Percentiles rank a stretch among this genome's conserved stretches.
Evolutionary conservation across 2,329 filamentous ascomycete species (phyloP).

Genomic region (Seiridium cupressi): DNA sequence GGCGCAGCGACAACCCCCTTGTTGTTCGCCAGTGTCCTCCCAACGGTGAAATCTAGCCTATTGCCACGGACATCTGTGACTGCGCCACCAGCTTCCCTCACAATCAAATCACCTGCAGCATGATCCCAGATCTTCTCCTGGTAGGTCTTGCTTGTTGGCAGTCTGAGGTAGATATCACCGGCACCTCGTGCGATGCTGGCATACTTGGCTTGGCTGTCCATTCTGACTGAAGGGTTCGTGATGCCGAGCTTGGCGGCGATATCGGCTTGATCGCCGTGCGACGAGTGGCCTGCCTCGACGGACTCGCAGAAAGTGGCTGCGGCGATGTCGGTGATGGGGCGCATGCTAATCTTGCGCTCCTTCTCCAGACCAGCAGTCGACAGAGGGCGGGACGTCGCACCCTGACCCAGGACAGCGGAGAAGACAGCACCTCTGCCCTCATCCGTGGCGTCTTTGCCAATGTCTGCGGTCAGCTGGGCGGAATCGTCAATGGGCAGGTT

Average conservation of each 20-base stretch:
- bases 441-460: constrained; percentile 72
- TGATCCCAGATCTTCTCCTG: constrained; percentile 99
- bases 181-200: constrained; percentile 90
- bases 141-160: constrained; percentile 84
- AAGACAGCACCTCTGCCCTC: constrained; percentile 84
- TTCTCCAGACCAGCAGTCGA: constrained; percentile 49
- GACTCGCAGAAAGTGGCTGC: constrained; percentile 94
- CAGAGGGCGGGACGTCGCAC: constrained; percentile 77
- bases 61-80: constrained; percentile 89
- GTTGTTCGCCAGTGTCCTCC: constrained; percentile 83
- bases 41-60: constrained; percentile 80
- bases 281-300: constrained; percentile 89
- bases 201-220: constrained; percentile 99
- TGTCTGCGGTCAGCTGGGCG: constrained; percentile 66
- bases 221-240: constrained; percentile 82
- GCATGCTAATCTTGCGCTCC: constrained; percentile 74
- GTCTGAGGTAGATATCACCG: constrained; percentile 88
- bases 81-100: constrained; percentile 86
- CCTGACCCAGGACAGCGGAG: constrained; percentile 75
- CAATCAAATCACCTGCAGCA: constrained; percentile 90
- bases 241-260: constrained; percentile 87
- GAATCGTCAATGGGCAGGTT: constrained; percentile 89
- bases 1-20: constrained; percentile 93
- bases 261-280: constrained; percentile 80
- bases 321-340: constrained; percentile 67